Evolutionary conservation across 2,329 filamentous ascomycete species (phyloP), one percentile per base, ranked within the genome.

Genomic region (Fusarium scirpi): DNA sequence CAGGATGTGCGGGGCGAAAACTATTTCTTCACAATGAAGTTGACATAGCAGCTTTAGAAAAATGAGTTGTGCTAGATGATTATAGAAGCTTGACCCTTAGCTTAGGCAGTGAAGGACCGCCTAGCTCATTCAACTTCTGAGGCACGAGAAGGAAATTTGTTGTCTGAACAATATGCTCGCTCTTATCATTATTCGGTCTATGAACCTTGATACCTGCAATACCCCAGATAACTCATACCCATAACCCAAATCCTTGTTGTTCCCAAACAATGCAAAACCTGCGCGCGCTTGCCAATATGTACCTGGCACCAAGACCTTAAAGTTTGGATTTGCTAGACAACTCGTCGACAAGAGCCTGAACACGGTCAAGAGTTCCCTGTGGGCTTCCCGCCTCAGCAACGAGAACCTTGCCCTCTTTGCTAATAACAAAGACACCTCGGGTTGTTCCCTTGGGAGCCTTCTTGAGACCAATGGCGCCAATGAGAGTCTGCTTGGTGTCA

Each of bases 391-490:
- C 80, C 82, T 95, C 87, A 38, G 89, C 87, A 22, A 92, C 87
- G 40, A 97, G 85, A 24, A 97, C 89, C 80, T 94, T 94, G 62
- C 94, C 94, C 25, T 86, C 79, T 84, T 96, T 97, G 80, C 92
- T 87, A 57, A 98, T 86, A 53, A 93, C 92, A 74, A 98, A 97
- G 41, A 98, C 94, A 71, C 95, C 96, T 69, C 96, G 90, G 52
- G 87, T 89, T 18, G 94, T 97, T 65, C 93, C 91, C 80, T 90
- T 92, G 47, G 92, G 91, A 10, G 85, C 80, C 84, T 98, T 98
- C 84, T 94, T 94, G 71, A 98, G 82, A n/a, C 94, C 95, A 78
- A 98, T 92, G 58, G 94, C 94, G 15, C 80, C 85, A 75, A 98
- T 97, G 63, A 99, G 87, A 4, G 88, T 90, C 29, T 87, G 88